Evolutionary conservation across 768 basidiomycete species (phyloP).

Genomic region (Kwoniella pini): DNA sequence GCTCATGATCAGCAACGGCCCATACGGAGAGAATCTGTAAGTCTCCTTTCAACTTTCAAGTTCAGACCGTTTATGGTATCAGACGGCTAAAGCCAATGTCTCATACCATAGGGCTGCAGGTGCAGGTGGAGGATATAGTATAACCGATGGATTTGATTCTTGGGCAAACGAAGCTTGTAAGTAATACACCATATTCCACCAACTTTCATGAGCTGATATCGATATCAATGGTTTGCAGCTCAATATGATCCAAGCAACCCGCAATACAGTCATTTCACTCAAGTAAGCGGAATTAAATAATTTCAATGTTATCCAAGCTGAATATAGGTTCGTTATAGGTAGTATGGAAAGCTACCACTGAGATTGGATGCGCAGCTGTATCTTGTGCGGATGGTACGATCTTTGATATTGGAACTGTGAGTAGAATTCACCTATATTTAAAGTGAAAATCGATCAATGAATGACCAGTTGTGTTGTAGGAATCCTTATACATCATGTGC

Average conservation of each 20-base stretch:
- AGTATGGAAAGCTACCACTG: constrained; percentile 43
- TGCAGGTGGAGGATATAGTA: constrained; percentile 28
- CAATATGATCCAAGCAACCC: constrained; percentile 20
- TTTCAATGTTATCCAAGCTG: not conserved
- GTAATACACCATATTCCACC: not conserved
- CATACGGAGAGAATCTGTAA: constrained; percentile 49
- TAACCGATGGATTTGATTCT: constrained; percentile 26
- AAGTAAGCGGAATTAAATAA: not conserved
- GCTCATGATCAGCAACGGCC: constrained; percentile 12
- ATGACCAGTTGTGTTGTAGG: too few species aligned
- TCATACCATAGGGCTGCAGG: constrained; percentile 23
- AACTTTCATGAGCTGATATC: not conserved
- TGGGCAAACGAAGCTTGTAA: constrained; percentile 39
- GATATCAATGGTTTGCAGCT: constrained; percentile 1
- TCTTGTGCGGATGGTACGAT: constrained; percentile 29
- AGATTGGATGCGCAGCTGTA: constrained; percentile 37
- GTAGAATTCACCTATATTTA: too few species aligned
- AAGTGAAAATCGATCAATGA: too few species aligned
- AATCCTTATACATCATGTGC: constrained; percentile 21
- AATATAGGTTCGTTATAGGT: constrained; percentile 1
- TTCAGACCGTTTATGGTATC: not conserved
- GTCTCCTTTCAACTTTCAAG: not conserved
- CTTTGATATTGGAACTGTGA: constrained; percentile 13
- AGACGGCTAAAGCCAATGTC: not conserved
- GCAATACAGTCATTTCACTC: constrained; percentile 21